Evolutionary conservation across 1,284 basidiomycete species (phyloP), one percentile per base, ranked within the genome.

Genomic region (Takashimella tepidaria): DNA sequence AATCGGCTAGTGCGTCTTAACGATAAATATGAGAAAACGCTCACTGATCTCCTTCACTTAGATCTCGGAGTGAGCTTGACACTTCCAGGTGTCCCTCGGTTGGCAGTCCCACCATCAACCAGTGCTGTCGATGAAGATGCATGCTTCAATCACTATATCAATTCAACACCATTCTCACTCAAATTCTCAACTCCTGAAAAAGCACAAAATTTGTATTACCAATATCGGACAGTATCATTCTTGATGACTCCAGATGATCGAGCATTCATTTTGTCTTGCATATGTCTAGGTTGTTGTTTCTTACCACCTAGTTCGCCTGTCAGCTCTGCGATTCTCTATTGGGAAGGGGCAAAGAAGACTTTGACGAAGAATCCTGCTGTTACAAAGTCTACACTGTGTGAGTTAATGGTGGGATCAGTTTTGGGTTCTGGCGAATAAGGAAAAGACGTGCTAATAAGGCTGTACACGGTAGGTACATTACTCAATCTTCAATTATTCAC

Each of bases 401-500:
- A 37, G 31, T 37, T 37, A 16, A 8, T 8, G 16, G 16, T 16
- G 16, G 16, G 16, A 8, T 37, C 31, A 37, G 31, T 16, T 37
- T 8, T n/a, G n/a, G n/a, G n/a, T n/a, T n/a, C n/a, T n/a, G n/a
- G n/a, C n/a, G n/a, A n/a, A n/a, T n/a, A n/a, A n/a, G n/a, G n/a
- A n/a, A n/a, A n/a, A n/a, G n/a, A n/a, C n/a, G n/a, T n/a, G n/a
- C n/a, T n/a, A n/a, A n/a, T n/a, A n/a, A n/a, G n/a, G n/a, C n/a
- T n/a, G n/a, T n/a, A n/a, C n/a, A 37, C 16, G 31, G 11, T 46
- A 66, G 64, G 56, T 46, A 59, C 66, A 0, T 55, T 67, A 23
- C 58, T 62, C 52, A 62, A 59, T 42, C 55, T 67, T 16, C 58
- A 61, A 13, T 55, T 64, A 1, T 65, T 54, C 25, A 51, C 57